phyloP scores from a whole-genome alignment of 805 yeast species.

The Zygotorulaspora sp. region DNA sequence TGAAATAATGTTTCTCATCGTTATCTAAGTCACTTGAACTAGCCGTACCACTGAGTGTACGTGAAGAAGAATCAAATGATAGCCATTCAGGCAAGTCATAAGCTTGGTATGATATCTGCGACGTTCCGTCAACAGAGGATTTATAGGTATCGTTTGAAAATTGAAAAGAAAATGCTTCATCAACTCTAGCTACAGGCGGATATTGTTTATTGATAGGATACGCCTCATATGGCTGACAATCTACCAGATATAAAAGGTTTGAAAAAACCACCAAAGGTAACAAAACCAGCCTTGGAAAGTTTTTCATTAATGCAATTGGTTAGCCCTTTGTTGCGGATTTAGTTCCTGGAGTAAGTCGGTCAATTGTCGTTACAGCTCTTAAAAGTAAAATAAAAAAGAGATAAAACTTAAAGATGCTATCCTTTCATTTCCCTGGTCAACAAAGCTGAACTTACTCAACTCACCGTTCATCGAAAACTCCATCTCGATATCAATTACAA shows the following conservation, averaged over 20 bases:
- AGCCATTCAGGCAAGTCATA: constrained; percentile 74
- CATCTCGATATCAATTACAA: background rate
- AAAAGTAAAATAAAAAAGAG: background rate
- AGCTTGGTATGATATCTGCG: constrained; percentile 51
- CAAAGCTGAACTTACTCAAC: too few relatives aligned
- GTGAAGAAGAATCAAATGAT: constrained; percentile 54
- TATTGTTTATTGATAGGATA: constrained; percentile 54
- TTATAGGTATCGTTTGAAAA: constrained; percentile 67
- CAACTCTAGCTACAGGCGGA: constrained; percentile 81
- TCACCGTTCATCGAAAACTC: too few relatives aligned
- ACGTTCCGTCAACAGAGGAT: constrained; percentile 39
- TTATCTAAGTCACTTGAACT: constrained; percentile 22
- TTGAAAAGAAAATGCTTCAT: constrained; percentile 56
- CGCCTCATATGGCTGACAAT: constrained; percentile 31
- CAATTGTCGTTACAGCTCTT: background rate
- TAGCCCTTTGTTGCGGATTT: too few relatives aligned
- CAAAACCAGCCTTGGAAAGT: constrained; percentile 8
- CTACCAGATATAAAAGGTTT: constrained; percentile 7
- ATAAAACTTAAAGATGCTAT: background rate
- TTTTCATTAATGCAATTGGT: constrained; percentile 8
- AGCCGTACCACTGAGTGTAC: constrained; percentile 71
- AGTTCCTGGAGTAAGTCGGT: too few relatives aligned
- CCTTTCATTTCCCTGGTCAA: too few relatives aligned
- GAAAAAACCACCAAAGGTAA: constrained; percentile 6
- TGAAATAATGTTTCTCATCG: constrained; percentile 41